phyloP scores from a whole-genome alignment of 2,329 filamentous ascomycete genomes.

The Aspergillus sp. region DNA sequence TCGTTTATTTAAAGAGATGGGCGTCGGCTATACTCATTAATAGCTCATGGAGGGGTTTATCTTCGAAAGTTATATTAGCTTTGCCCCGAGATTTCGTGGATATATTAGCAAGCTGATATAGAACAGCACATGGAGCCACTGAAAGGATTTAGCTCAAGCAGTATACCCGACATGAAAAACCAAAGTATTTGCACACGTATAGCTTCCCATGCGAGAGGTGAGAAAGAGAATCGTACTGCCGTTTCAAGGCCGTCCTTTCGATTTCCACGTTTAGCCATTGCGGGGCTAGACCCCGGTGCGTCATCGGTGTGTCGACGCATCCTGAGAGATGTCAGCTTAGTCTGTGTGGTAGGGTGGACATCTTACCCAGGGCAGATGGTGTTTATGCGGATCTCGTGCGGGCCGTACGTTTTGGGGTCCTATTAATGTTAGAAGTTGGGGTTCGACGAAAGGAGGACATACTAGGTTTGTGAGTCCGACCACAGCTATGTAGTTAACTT shows the following conservation, averaged over 20 bases:
- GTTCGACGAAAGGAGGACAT: neutral
- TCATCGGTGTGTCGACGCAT: constrained; percentile 32
- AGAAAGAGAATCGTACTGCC: constrained; percentile 49
- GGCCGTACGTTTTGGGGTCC: constrained; percentile 55
- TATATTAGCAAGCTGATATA: too few relatives aligned
- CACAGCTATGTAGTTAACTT: constrained; percentile 21
- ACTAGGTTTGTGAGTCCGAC: constrained; percentile 32
- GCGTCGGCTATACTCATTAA: too few relatives aligned
- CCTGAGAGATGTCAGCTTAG: constrained; percentile 11
- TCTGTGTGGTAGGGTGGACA: neutral
- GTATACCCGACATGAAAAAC: constrained; percentile 36
- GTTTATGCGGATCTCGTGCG: constrained; percentile 61
- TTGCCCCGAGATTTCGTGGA: neutral
- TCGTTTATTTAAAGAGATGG: neutral
- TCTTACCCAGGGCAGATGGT: constrained; percentile 60
- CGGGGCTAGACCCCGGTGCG: constrained; percentile 19
- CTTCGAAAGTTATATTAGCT: neutral
- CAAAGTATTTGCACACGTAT: constrained; percentile 45
- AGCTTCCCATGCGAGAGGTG: constrained; percentile 48
- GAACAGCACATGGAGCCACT: neutral
- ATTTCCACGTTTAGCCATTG: constrained; percentile 41
- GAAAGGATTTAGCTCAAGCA: constrained; percentile 11
- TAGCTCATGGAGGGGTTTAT: too few relatives aligned
- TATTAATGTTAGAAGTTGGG: neutral
- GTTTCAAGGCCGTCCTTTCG: constrained; percentile 52